These are phyloP conservation scores for Ustilago crameri DNA, from an alignment of 1,284 basidiomycete genomes.

Conservation along the genomic window DNA sequence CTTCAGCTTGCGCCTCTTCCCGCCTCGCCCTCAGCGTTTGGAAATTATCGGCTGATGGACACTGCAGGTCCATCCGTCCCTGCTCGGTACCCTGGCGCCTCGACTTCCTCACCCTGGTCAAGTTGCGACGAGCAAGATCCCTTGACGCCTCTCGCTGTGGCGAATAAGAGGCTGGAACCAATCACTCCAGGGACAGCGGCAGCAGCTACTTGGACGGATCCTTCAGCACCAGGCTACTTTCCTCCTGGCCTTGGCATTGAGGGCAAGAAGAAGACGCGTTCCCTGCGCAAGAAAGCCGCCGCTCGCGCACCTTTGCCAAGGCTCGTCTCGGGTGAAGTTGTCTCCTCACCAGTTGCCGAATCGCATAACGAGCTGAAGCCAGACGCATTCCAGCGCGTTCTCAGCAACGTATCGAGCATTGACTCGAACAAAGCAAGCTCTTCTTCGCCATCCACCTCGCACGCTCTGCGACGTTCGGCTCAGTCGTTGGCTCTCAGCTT, in stretches of 20 bases:
- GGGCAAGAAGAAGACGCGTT: conserved; percentile 7
- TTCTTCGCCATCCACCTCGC: not conserved
- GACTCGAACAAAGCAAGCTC: not conserved
- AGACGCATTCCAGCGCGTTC: not conserved
- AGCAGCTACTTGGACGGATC: conserved; percentile 48
- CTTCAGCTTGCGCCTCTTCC: conserved; percentile 30
- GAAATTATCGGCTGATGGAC: conserved; percentile 31
- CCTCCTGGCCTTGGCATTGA: conserved; percentile 22
- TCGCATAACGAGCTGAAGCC: not conserved
- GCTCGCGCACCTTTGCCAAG: conserved; percentile 19
- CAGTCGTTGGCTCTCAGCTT: conserved; percentile 43
- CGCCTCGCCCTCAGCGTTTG: conserved; percentile 27
- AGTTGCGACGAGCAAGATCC: conserved; percentile 24
- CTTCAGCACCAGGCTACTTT: conserved; percentile 43
- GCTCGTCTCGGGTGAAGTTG: conserved; percentile 31
- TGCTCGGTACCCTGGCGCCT: not conserved
- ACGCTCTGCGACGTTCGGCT: conserved; percentile 27
- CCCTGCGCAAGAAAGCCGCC: conserved; percentile 22
- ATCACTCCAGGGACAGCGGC: conserved; percentile 47
- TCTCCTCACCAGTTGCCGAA: conserved; percentile 14
- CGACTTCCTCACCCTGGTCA: conserved; percentile 17
- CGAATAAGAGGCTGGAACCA: conserved; percentile 3
- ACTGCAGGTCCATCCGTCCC: conserved; percentile 1
- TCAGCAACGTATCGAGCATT: not conserved
- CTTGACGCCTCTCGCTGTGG: conserved; percentile 18